Percentiles rank a stretch among this genome's conserved stretches.
Conservation (phyloP, 1,284 basidiomycete genomes). For the Gymnopus androsaceus region DNA sequence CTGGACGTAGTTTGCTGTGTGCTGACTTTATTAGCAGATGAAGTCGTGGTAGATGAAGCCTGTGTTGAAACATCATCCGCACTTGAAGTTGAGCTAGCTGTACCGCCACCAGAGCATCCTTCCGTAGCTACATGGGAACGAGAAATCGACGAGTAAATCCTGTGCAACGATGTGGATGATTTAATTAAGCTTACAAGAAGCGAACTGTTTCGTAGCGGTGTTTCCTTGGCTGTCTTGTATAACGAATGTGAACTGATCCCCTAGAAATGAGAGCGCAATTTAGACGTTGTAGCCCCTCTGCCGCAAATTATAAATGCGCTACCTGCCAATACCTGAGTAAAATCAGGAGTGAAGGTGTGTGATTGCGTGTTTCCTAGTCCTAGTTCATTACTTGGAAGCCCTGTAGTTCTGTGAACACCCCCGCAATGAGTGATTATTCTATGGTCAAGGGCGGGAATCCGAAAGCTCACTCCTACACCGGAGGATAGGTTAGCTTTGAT, state of each 20-base stretch:
- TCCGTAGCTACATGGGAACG: neutral
- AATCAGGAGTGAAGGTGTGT: neutral
- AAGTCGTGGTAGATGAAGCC: too few relatives aligned
- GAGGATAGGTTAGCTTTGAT: neutral
- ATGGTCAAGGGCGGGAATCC: neutral
- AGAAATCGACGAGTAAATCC: neutral
- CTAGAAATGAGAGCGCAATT: too few relatives aligned
- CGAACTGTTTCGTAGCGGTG: neutral
- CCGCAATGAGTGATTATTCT: neutral
- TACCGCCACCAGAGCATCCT: neutral
- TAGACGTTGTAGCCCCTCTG: too few relatives aligned
- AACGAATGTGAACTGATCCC: neutral
- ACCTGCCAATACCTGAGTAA: neutral
- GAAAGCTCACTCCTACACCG: neutral
- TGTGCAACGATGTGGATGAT: neutral
- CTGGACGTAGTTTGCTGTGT: too few relatives aligned
- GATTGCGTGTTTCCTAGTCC: neutral
- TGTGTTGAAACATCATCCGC: too few relatives aligned
- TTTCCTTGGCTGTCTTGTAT: neutral
- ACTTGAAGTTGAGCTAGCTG: neutral
- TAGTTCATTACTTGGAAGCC: neutral
- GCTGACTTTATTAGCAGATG: too few relatives aligned
- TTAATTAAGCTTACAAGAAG: neutral
- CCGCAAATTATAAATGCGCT: too few relatives aligned
- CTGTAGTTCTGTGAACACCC: neutral